Conservation (phyloP, 2,329 filamentous ascomycete genomes). For the Thermoascus crustaceus region DNA sequence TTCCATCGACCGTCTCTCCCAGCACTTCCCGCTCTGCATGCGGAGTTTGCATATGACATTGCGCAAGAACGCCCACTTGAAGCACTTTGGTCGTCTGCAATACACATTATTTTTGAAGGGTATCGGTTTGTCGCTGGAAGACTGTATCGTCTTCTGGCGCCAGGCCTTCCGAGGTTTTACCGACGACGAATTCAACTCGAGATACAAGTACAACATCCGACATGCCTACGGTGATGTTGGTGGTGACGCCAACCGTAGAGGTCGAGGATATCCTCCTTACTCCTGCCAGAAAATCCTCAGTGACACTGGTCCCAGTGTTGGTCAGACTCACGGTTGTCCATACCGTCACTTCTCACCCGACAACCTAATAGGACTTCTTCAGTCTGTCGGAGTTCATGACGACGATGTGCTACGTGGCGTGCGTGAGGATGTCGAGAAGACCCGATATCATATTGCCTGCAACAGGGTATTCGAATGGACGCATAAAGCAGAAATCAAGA, state of each 20-base stretch:
- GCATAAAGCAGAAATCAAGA: constrained; percentile 70
- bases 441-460: constrained; percentile 89
- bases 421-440: constrained; percentile 78
- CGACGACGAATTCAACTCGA: constrained; percentile 93
- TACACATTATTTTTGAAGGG: constrained; percentile 97
- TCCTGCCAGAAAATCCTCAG: constrained; percentile 93
- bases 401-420: constrained; percentile 69
- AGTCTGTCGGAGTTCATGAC: constrained; percentile 72
- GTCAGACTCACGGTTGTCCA: constrained; percentile 91
- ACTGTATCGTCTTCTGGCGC: constrained; percentile 88
- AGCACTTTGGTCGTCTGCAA: constrained; percentile 87
- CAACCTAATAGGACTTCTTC: constrained; percentile 69
- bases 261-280: constrained; percentile 80
- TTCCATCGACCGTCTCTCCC: constrained; percentile 69
- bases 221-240: constrained; percentile 93
- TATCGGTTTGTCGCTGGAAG: constrained; percentile 83
- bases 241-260: constrained; percentile 78
- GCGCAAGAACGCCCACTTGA: constrained; percentile 80
- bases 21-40: constrained; percentile 91
- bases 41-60: constrained; percentile 78
- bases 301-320: constrained; percentile 76
- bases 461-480: constrained; percentile 88
- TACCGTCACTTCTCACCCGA: constrained; percentile 88
- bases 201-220: constrained; percentile 95
- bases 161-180: constrained; percentile 75